Base-by-base conservation (phyloP, 2,329 filamentous ascomycete species). In the Ambrosiella xylebori region DNA sequence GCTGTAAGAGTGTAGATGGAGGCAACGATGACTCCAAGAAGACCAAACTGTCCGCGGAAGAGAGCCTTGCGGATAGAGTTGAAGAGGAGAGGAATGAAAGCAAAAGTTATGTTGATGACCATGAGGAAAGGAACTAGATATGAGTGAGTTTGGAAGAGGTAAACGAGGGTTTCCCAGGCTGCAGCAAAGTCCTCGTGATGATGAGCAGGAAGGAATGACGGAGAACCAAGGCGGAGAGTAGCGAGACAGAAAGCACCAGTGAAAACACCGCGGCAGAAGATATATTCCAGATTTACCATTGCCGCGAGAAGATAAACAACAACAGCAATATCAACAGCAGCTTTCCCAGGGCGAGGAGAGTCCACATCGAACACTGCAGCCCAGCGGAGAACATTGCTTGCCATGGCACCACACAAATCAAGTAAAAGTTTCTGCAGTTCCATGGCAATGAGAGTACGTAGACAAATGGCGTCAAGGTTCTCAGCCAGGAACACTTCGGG, bases 401-500 rank as follows among this genome's bases (percentile, higher is more conserved):
- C 56, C 57, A 59, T 58, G 38, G 52, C 57, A 39, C 55, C 57
- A 5, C 50, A 49, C 35, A 58, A 54, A 54, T 55, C 56, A 37
- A 61, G 45, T 7, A 61, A 38, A 13, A 61, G 39, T 55, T 65
- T 65, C 47, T 63, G 62, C 37, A 58, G 49, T n/a, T 61, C 51
- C 55, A 64, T 61, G 19, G 61, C 56, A 44, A 57, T 51, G 2
- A 58, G n/a, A 7, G 39, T 44, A 12, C 57, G 56, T 8, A 61
- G 35, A 40, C 57, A 58, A 36, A 61, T 56, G 9, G 58, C 60
- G 17, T 61, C 61, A 37, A 68, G 60, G 40, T 64, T 62, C 27
- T 64, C 63, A 19, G 64, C 64, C 13, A 72, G 55, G 47, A 71
- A 70, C 6, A 68, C 63, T 58, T 68, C 68, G 4, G 70, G 71